phyloP scores from a whole-genome alignment of 257 asterid genomes.

The Pogostemon cablin region DNA sequence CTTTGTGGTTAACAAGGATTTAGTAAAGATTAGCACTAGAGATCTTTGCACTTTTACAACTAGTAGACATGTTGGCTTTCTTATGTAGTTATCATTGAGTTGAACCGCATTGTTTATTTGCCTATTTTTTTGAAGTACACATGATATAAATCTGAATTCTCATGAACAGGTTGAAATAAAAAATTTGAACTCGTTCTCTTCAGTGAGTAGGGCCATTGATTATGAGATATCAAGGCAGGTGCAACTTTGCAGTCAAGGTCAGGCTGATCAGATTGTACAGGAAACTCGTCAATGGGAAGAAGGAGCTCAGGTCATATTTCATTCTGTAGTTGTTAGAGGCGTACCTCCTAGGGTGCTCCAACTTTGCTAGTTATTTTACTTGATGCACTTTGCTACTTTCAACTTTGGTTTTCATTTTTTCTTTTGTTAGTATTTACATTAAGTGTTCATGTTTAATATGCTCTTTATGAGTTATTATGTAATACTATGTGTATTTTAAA shows the following conservation, averaged over 20 bases:
- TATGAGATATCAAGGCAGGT: slow-evolving; percentile 93
- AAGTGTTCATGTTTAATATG: no score
- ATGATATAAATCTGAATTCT: slow-evolving; percentile 25
- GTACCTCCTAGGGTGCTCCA: no score
- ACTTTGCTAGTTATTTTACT: no score
- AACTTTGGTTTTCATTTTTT: no score
- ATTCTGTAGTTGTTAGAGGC: no score
- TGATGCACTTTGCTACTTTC: no score
- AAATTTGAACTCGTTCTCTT: slow-evolving; percentile 92
- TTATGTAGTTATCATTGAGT: slow-evolving; percentile 10
- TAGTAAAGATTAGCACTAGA: slow-evolving; percentile 11
- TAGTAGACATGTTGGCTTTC: neutral
- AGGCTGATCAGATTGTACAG: slow-evolving; percentile 79
- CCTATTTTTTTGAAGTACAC: neutral
- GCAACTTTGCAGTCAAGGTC: slow-evolving; percentile 75
- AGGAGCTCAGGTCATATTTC: slow-evolving; percentile 83
- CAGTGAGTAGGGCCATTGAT: slow-evolving; percentile 91
- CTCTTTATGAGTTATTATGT: no score
- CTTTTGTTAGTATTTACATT: no score
- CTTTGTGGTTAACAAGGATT: neutral
- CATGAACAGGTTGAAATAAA: slow-evolving; percentile 88
- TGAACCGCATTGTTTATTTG: neutral
- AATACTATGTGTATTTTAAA: no score
- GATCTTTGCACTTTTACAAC: slow-evolving; percentile 8
- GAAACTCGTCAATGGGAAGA: slow-evolving; percentile 99